Base-by-base conservation (phyloP, 768 basidiomycete genomes). In the Xerocomus brunneocitrinus region DNA sequence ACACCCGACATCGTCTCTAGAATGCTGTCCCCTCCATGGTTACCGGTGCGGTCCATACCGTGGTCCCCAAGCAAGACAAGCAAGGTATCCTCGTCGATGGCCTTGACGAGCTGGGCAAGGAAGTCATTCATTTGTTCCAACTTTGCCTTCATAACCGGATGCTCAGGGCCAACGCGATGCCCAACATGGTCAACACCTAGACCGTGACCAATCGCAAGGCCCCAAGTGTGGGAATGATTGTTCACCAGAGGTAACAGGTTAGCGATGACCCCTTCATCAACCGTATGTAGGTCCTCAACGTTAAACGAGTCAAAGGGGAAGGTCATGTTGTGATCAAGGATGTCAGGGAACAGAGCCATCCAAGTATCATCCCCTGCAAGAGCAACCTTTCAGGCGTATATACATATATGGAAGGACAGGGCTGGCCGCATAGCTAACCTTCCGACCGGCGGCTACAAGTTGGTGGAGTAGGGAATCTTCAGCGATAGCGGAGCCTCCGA, bases 281-380 rank as follows among this genome's bases (percentile, higher is more conserved):
- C 97, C 0, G 91, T 87, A 63, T 99, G 94, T 3, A 99, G 77
- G 67, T 98, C 97, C 68, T 98, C 97, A 54, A 99, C 97, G 68
- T 98, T 94, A 78, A 99, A 98, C 0, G 94, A 97, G 69, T 97
- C 95, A 66, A 84, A 98, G 0, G 95, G 87, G 64, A 83, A 87
- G 1, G 87, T 77, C 76, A 89, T 83, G 62, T 89, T 84, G 13
- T 74, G 68, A 28, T 79, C 75, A 59, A 98, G 93, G 5, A 82
- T 73, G 49, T 79, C 73, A 0, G 95, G 91, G 64, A 94, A 99
- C 12, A 95, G 80, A 1, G 85, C 80, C 70, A 89, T 81, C 97
- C 97, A 99, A 0, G 97, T 99, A 67, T 98, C 93, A 63, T 98
- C 95, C 0, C 97, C 95, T 84, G 91, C 91, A 67, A 98, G 88